These are phyloP conservation scores for Cladosporium sp. DNA, from an alignment of 2,329 filamentous ascomycete species.

Conservation along the genomic window DNA sequence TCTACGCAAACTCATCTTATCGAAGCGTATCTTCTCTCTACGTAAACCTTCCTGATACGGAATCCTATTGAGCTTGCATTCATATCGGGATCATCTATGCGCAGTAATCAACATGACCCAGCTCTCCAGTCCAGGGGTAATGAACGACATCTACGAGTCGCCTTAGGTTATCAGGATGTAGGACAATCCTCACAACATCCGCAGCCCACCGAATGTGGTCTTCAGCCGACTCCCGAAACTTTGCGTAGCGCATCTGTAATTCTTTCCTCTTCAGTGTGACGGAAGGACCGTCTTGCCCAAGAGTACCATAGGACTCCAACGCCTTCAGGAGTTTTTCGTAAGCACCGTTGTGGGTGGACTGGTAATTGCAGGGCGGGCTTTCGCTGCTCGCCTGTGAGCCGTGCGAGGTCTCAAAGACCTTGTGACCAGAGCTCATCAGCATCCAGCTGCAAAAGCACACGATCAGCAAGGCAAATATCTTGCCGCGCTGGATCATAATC, in stretches of 20 bases:
- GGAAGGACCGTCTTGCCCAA: neutral
- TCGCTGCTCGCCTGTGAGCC: neutral
- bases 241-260: neutral
- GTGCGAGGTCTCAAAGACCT: neutral
- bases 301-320: neutral
- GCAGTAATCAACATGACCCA: neutral
- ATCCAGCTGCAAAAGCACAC: constrained; percentile 10
- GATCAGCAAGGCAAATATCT: neutral
- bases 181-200: neutral
- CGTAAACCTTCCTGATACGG: too few species aligned
- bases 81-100: too few species aligned
- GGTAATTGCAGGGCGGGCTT: neutral
- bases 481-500: neutral
- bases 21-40: too few species aligned
- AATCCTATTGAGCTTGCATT: too few species aligned
- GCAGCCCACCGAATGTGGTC: neutral
- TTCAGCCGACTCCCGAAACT: neutral
- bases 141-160: constrained; percentile 6
- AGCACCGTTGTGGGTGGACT: neutral
- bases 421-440: constrained; percentile 8
- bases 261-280: constrained; percentile 1
- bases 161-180: neutral
- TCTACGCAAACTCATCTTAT: too few species aligned
- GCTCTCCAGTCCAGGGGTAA: neutral
- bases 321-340: neutral